Percentiles rank a stretch among this genome's conserved stretches.
These are phyloP conservation scores for Fraxinus velutina DNA, from an alignment of 305 asterid species.

Conservation along the genomic window DNA sequence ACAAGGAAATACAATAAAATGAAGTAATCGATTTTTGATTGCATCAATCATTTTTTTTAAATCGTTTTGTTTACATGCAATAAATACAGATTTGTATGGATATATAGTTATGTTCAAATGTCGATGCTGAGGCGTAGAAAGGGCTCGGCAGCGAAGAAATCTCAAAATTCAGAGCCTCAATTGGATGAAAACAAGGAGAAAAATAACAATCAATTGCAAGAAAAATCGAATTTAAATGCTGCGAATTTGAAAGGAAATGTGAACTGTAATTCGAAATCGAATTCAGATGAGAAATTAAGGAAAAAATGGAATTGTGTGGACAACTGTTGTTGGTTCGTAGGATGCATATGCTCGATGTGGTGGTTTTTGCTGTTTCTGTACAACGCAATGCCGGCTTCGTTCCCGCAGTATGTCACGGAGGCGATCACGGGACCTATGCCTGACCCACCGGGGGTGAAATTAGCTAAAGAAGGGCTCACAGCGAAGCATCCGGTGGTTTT, in stretches of 20 bases:
- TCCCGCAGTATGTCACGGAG: slow-evolving; percentile 82
- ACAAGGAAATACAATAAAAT: not conserved
- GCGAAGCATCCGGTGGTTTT: slow-evolving; percentile 86
- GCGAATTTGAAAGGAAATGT: slow-evolving; percentile 21
- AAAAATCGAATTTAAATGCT: slow-evolving; percentile 15
- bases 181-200: slow-evolving; percentile 25
- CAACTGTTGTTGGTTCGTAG: slow-evolving; percentile 75
- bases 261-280: slow-evolving; percentile 19
- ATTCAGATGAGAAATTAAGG: slow-evolving; percentile 26
- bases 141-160: slow-evolving; percentile 37
- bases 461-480: slow-evolving; percentile 66
- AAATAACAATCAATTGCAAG: slow-evolving; percentile 20
- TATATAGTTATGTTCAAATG: slow-evolving; percentile 14
- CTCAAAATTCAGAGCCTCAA: slow-evolving; percentile 24
- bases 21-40: not conserved
- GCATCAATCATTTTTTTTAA: not conserved
- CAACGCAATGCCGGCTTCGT: slow-evolving; percentile 72
- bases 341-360: slow-evolving; percentile 73
- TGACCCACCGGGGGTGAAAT: slow-evolving; percentile 80
- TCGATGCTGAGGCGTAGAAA: slow-evolving; percentile 54
- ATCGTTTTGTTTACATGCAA: slow-evolving; percentile 17
- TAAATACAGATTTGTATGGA: not conserved
- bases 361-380: slow-evolving; percentile 65
- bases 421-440: slow-evolving; percentile 72
- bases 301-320: slow-evolving; percentile 59